Evolutionary conservation across 768 basidiomycete species (phyloP).

Genomic region (Xerocomus brunneocitrinus): DNA sequence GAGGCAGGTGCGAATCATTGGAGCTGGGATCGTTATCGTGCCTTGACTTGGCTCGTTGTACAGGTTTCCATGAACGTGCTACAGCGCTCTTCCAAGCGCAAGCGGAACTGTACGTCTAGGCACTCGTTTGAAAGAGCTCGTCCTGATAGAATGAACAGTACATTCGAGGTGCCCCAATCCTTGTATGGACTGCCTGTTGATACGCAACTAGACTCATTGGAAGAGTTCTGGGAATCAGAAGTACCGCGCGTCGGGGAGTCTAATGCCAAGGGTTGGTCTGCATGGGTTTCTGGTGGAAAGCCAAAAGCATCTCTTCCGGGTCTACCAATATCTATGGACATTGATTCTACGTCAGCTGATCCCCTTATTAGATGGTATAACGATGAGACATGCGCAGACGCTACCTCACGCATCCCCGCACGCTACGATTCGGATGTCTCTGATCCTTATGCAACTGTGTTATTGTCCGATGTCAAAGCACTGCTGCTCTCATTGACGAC

Average conservation of each 20-base stretch:
- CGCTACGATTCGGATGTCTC: conserved; percentile 47
- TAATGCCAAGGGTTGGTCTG: conserved; percentile 62
- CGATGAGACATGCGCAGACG: conserved; percentile 51
- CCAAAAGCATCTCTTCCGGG: conserved; percentile 24
- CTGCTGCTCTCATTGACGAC: conserved; percentile 48
- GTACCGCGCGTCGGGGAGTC: conserved; percentile 68
- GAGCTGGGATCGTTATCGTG: not conserved
- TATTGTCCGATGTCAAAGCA: conserved; percentile 68
- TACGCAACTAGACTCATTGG: conserved; percentile 52
- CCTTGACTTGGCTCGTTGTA: conserved; percentile 1
- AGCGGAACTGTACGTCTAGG: conserved; percentile 62
- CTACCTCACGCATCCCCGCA: conserved; percentile 40
- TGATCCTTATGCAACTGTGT: conserved; percentile 70
- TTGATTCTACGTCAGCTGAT: conserved; percentile 40
- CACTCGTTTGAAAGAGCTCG: not conserved
- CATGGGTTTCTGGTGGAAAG: conserved; percentile 50
- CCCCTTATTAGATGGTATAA: conserved; percentile 65
- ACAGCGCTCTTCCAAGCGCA: conserved; percentile 80
- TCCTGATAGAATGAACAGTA: conserved; percentile 36
- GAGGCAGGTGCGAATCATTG: conserved; percentile 55
- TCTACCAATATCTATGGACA: conserved; percentile 13
- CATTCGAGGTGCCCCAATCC: conserved; percentile 51
- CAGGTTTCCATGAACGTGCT: conserved; percentile 72
- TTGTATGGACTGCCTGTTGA: conserved; percentile 42
- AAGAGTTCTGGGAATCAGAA: conserved; percentile 85